Base-by-base conservation (phyloP, 2,329 filamentous ascomycete species). In the Penicillium frequentans region DNA sequence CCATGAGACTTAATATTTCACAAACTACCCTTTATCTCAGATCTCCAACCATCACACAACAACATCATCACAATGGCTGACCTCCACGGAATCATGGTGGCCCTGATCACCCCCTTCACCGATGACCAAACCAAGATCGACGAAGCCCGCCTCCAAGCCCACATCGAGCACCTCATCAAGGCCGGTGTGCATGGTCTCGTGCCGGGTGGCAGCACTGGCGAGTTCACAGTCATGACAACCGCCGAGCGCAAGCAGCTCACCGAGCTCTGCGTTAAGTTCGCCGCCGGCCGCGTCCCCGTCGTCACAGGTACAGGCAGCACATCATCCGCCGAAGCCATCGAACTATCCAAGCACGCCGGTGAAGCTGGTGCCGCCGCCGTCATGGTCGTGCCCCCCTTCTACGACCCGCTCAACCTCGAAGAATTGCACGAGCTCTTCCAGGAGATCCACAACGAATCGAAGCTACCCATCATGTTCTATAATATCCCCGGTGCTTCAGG, bases 381-480 rank as follows among this genome's bases (percentile, higher is more conserved):
- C 0, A 82, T 82, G 80, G 75, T 81, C 13, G 79, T 82, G 0
- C 80, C 80, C 5, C 80, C 80, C 0, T 82, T 77, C 68, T 82
- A 82, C 59, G 80, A 82, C 45, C 71, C 79, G 0, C 69, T 77
- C 29, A 77, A 68, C 56, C 60, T 78, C 21, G 67, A 69, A 19
- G 71, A 79, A 45, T 68, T 82, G 31, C 69, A 69, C 1, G 75
- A 76, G 54, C 58, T 77, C 23, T 66, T 82, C 55, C 55, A 54
- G 1, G 80, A 79, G 37, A 74, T 82, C 26, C 71, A 77, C 54
- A 62, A 67, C 8, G 75, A 68, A 0, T 75, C 73, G 3, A 66
- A 71, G 1, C 68, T 82, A 13, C 77, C 79, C 0, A 79, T 82
- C 26, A 70, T 81, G 58, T 82, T 77, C 68, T 82, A 82, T 68